phyloP scores from a whole-genome alignment of 2,329 filamentous ascomycete genomes.

The Teratosphaeria destructans region DNA sequence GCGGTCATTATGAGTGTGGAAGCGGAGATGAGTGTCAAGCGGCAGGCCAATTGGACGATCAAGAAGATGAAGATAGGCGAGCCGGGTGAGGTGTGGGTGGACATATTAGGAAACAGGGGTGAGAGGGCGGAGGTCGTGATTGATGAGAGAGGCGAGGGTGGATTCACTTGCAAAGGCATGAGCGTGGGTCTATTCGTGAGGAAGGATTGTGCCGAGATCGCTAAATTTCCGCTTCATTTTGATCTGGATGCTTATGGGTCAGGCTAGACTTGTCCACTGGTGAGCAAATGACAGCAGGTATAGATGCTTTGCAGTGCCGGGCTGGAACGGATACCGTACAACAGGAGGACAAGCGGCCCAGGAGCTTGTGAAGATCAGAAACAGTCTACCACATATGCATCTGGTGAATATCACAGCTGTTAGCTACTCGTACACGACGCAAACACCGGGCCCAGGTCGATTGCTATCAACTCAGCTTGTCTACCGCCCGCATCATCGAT shows the following conservation, averaged over 20 bases:
- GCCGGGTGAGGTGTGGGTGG: slow-evolving; percentile 52
- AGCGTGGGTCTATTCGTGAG: slow-evolving; percentile 55
- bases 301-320: background rate
- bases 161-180: slow-evolving; percentile 44
- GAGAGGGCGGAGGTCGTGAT: slow-evolving; percentile 47
- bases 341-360: background rate
- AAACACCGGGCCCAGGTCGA: too few species aligned
- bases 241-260: slow-evolving; percentile 1
- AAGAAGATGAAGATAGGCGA: slow-evolving; percentile 55
- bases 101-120: slow-evolving; percentile 39
- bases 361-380: background rate
- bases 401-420: background rate
- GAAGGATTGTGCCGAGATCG: slow-evolving; percentile 27
- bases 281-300: background rate
- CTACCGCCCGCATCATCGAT: background rate
- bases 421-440: background rate
- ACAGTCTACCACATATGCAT: background rate
- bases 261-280: background rate
- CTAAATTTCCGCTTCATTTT: slow-evolving; percentile 5
- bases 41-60: slow-evolving; percentile 12
- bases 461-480: background rate
- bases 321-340: background rate
- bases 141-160: slow-evolving; percentile 47
- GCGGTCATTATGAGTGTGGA: slow-evolving; percentile 24
- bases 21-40: too few species aligned